These are phyloP conservation scores for Colletotrichum lini DNA, from an alignment of 2,329 filamentous ascomycete genomes.

Conservation along the genomic window DNA sequence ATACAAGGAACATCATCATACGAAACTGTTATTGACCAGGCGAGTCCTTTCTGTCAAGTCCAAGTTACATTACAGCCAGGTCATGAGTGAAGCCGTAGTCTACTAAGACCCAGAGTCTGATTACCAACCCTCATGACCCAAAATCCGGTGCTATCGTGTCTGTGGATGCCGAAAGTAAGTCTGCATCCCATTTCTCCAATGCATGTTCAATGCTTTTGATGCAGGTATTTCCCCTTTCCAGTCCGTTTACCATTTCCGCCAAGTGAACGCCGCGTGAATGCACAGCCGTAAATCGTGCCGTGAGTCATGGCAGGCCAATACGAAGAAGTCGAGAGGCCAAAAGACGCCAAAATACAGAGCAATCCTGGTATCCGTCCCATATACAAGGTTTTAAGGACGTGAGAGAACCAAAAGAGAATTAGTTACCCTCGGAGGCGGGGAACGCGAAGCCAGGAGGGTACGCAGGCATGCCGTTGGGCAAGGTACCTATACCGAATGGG, in stretches of 20 bases:
- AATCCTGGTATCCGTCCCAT: conserved; percentile 19
- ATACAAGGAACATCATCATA: neutral
- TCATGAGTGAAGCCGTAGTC: conserved; percentile 4
- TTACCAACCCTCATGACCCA: conserved; percentile 24
- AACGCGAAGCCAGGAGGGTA: conserved; percentile 58
- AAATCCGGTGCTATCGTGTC: conserved; percentile 25
- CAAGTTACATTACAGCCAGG: conserved; percentile 14
- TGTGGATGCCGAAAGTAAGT: conserved; percentile 5
- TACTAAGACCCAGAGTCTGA: conserved; percentile 18
- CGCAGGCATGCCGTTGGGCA: conserved; percentile 60
- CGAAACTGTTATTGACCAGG: neutral
- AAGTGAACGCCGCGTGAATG: conserved; percentile 35
- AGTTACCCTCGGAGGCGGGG: conserved; percentile 50
- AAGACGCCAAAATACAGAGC: conserved; percentile 30
- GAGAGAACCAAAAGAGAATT: conserved; percentile 7
- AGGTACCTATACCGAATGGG: conserved; percentile 57
- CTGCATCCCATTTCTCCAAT: conserved; percentile 17
- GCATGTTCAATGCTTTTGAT: conserved; percentile 3
- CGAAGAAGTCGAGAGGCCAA: conserved; percentile 7
- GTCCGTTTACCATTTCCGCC: conserved; percentile 8
- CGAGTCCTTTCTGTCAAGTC: neutral
- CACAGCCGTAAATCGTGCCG: conserved; percentile 21
- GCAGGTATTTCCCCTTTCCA: conserved; percentile 34
- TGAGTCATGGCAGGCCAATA: conserved; percentile 23
- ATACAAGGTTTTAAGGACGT: conserved; percentile 13